Conservation (phyloP, 331 rosid species). For the Spiraea crenata region DNA sequence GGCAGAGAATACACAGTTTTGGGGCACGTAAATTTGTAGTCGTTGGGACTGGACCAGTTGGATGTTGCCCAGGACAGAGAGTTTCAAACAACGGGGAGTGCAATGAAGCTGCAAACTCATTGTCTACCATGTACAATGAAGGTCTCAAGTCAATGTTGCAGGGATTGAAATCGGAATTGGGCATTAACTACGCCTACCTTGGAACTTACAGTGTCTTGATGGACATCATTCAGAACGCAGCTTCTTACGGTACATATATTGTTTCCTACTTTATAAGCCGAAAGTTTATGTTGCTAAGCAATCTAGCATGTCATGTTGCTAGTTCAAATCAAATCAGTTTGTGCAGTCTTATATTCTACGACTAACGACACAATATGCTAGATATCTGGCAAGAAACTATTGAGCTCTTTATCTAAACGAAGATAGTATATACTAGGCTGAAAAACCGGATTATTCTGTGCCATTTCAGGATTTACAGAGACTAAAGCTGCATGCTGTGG, state of each 20-base stretch:
- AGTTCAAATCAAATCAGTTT: not conserved
- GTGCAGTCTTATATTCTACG: no score
- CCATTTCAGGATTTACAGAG: conserved; percentile 54
- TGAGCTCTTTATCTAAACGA: no score
- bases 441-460: no score
- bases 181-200: conserved; percentile 51
- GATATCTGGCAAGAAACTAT: no score
- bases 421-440: no score
- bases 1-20: conserved; percentile 49
- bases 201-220: conserved; percentile 44
- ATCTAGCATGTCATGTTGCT: not conserved
- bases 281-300: not conserved
- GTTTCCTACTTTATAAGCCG: not conserved
- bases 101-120: conserved; percentile 37
- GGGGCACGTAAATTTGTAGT: conserved; percentile 69
- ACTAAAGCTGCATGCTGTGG: conserved; percentile 76
- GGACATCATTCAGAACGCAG: conserved; percentile 43
- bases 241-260: conserved; percentile 44
- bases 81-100: conserved; percentile 50
- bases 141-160: conserved; percentile 55
- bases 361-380: no score
- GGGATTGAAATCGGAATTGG: conserved; percentile 45
- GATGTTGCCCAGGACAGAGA: conserved; percentile 72
- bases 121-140: conserved; percentile 46
- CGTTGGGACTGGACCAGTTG: conserved; percentile 54